Evolutionary conservation across 176 grass and related monocot species (phyloP), one percentile per base, ranked within the genome.

Genomic region (Aegilops umbellulata): DNA sequence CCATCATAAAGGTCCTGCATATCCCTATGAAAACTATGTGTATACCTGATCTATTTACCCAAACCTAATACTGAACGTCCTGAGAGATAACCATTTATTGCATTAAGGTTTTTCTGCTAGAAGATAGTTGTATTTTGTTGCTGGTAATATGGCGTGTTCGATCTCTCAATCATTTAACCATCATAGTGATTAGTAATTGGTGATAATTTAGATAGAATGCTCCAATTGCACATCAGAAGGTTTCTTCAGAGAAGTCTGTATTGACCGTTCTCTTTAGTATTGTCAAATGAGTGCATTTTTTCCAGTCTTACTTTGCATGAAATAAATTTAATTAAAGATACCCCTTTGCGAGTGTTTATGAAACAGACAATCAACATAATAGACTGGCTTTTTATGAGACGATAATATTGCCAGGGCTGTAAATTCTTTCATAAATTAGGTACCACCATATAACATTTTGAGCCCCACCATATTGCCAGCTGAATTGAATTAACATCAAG

Each of bases 1-100:
- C 86, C 34, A 89, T 95, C 32, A 71, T 94, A 79, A 89, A 91
- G 91, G 96, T 98, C 38, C 38, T 9, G 38, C 8, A 39, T 39
- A 39, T 39, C 38, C 38, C 8, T 9, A 8, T 39, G 38, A 39
- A 39, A 39, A 92, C 32, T 68, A 46, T 17, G 7, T 81, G 80
- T 75, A 20, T 39, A 80, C 38, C 69, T 57, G 6, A 53, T 83
- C 20, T 58, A 27, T 87, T 51, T 81, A 77, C 30, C 61, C 5
- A 3, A 41, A 73, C 29, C 11, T 89, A 60, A 69, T 72, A 79
- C 35, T 42, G 55, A 82, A 69, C 26, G 46, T 23, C 60, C 44
- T 10, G n/a, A 23, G 77, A 32, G 32, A 81, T 4, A 62, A 71
- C 17, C 25, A 34, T 26, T 34, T 8, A 42, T 16, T 36, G 11